phyloP scores from a whole-genome alignment of 140 eudicot species.

The Anethum foeniculum region DNA sequence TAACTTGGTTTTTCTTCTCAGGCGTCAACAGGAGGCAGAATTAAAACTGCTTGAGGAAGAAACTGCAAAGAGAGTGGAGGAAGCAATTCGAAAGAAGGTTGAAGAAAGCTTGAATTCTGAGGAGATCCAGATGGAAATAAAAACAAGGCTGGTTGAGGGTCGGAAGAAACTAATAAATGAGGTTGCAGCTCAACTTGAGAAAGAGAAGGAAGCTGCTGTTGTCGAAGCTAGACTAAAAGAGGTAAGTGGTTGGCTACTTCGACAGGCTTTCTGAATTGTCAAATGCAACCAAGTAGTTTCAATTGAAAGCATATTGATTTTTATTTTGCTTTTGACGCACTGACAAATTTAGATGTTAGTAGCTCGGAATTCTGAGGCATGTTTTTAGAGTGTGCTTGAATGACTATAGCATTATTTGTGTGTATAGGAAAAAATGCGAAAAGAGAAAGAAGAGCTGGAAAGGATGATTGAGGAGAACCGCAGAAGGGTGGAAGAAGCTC shows the following conservation, averaged over 20 bases:
- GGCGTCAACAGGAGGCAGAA: constrained; percentile 94
- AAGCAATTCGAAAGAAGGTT: constrained; percentile 62
- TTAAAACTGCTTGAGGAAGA: constrained; percentile 80
- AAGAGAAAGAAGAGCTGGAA: constrained; percentile 78
- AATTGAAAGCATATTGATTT: neutral
- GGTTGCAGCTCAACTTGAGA: constrained; percentile 85
- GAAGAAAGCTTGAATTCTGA: constrained; percentile 66
- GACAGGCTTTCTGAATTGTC: neutral
- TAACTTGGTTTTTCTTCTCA: constrained; percentile 24
- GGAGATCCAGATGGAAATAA: constrained; percentile 67
- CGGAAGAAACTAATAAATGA: constrained; percentile 62
- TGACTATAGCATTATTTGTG: neutral
- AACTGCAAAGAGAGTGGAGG: constrained; percentile 84
- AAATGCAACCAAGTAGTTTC: neutral
- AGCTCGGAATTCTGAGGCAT: neutral
- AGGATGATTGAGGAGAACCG: constrained; percentile 70
- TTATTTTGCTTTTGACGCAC: neutral
- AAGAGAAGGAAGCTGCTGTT: constrained; percentile 79
- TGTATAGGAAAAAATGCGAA: constrained; percentile 54
- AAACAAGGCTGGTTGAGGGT: constrained; percentile 60
- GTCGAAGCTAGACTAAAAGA: constrained; percentile 66
- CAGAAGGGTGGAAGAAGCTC: constrained; percentile 80
- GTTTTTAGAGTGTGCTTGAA: neutral
- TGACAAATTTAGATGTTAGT: neutral
- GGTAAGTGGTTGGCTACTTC: constrained; percentile 33